Base-by-base conservation (phyloP, 345 rosid genomes). In the Gossypium bickii region DNA sequence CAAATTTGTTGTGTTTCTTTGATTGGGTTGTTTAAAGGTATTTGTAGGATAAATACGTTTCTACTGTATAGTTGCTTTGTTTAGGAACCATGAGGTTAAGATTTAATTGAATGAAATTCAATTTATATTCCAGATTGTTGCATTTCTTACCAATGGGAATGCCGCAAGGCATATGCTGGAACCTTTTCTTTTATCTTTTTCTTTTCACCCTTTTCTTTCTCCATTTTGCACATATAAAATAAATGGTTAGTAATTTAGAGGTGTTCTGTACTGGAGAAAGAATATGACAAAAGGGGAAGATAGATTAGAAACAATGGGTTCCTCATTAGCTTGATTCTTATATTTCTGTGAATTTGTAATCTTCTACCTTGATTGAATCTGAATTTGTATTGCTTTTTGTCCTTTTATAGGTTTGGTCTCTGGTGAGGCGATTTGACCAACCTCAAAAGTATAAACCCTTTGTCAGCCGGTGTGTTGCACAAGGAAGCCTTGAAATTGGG, bases 381-480 rank as follows among this genome's bases (percentile, higher is more conserved):
- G 44, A 67, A 51, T 16, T 47, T 63, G 45, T 44, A 29, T 56
- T 45, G 24, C 53, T 45, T 44, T 29, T 45, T 34, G 18, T 51
- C 43, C 51, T 57, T 80, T 20, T 29, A 56, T 25, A 92, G 97
- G 97, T 92, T 0, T 92, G 94, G 97, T 92, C 94, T 20, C 74
- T 90, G 64, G 94, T 90, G 58, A 88, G 97, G 83, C 85, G 93
- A 78, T 92, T 92, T 20, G 97, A 89, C 52, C 86, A 92, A 79
- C 97, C 97, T 1, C 97, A 92, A 82, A 88, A 80, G 65, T 92
- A 92, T 78, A 92, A 92, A 74, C 97, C 94, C 9, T 92, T 92
- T 24, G 77, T 92, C 7, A 88, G 92, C 79, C 80, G 90, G 75
- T 92, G 97, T 70, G 86, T 88, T 44, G 84, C 80, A 74, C 86